Percentiles rank a stretch among this genome's conserved stretches.
These are phyloP conservation scores for Trebouxia gelatinosa DNA, from an alignment of 163 green algal species.

Conservation along the genomic window DNA sequence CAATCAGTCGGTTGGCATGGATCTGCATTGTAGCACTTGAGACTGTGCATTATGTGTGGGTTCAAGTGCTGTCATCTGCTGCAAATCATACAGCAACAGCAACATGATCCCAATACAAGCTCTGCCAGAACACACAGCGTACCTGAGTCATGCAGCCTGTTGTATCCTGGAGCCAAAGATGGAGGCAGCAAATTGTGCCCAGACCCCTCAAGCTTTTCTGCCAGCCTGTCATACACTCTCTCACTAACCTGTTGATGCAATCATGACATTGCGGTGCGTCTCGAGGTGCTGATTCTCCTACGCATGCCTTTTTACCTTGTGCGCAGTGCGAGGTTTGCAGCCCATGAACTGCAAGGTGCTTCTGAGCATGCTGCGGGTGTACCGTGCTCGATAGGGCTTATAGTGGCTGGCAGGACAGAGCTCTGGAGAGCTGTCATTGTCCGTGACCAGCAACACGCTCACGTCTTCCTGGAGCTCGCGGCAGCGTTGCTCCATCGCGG, in stretches of 20 bases:
- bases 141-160: slow-evolving; percentile 12
- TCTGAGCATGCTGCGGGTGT: slow-evolving; percentile 53
- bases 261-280: neutral
- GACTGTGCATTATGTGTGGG: too few species aligned
- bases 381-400: slow-evolving; percentile 33
- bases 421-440: neutral
- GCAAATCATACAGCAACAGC: too few species aligned
- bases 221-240: neutral
- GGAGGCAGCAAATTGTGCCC: neutral
- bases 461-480: too few species aligned
- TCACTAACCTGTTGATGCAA: slow-evolving; percentile 29
- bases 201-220: neutral
- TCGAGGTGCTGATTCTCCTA: neutral
- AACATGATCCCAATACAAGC: too few species aligned
- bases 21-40: too few species aligned
- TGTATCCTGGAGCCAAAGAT: neutral
- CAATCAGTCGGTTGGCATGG: too few species aligned
- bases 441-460: slow-evolving; percentile 4
- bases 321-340: slow-evolving; percentile 67
- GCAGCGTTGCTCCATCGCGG: too few species aligned
- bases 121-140: too few species aligned
- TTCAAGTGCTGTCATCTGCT: too few species aligned
- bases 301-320: slow-evolving; percentile 60
- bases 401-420: neutral
- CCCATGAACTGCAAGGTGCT: slow-evolving; percentile 65